Conservation (phyloP, 2,329 filamentous ascomycete species). For the Alternaria brassicicola region DNA sequence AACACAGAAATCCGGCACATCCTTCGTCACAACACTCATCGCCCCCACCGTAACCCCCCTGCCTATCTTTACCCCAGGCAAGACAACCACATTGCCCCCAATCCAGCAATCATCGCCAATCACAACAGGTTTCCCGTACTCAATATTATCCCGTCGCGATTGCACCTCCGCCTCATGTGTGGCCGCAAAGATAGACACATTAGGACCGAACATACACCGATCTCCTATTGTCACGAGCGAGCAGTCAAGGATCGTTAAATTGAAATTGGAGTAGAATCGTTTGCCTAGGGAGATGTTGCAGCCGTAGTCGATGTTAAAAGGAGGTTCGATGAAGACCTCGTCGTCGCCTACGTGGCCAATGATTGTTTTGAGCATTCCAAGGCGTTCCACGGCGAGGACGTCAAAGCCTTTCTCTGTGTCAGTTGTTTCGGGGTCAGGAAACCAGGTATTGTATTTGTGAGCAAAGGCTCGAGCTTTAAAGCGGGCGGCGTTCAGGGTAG, state of each 20-base stretch:
- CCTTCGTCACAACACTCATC: conserved; percentile 81
- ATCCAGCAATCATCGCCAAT: conserved; percentile 57
- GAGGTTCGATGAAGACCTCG: conserved; percentile 62
- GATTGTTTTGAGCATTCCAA: conserved; percentile 33
- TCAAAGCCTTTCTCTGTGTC: conserved; percentile 30
- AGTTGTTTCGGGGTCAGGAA: conserved; percentile 25
- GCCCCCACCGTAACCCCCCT: conserved; percentile 76
- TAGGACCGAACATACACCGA: conserved; percentile 59
- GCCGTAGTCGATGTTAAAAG: conserved; percentile 68
- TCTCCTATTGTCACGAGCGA: conserved; percentile 60
- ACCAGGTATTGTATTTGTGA: conserved; percentile 64
- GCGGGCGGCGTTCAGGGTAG: conserved; percentile 58
- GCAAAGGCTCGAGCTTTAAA: conserved; percentile 62
- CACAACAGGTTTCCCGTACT: conserved; percentile 56
- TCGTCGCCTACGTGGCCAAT: conserved; percentile 44
- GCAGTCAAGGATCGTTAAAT: conserved; percentile 60
- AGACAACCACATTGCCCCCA: conserved; percentile 60
- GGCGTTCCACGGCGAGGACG: conserved; percentile 32
- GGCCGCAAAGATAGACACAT: conserved; percentile 59
- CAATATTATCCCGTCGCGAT: conserved; percentile 55
- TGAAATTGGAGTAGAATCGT: conserved; percentile 69
- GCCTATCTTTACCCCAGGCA: conserved; percentile 80
- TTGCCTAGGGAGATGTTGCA: conserved; percentile 68
- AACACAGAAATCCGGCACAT: conserved; percentile 67
- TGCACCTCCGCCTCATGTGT: conserved; percentile 60